Evolutionary conservation across 2,329 filamentous ascomycete species (phyloP).

Genomic region (Penicillium sp.): DNA sequence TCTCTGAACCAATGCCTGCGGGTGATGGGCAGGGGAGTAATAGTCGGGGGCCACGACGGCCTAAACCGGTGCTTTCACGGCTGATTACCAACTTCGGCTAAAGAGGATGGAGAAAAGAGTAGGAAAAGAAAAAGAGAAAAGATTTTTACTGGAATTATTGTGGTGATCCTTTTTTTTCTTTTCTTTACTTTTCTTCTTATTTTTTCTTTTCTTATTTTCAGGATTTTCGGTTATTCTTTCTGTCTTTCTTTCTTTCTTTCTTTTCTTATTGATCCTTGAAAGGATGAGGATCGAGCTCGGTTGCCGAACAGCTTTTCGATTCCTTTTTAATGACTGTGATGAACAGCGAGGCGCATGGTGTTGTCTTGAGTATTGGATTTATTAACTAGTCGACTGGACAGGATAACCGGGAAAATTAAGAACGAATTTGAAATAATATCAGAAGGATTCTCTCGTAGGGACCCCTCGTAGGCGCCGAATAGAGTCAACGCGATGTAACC

Average conservation of each 20-base stretch:
- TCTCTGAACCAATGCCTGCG: conserved; percentile 30
- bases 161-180: neutral
- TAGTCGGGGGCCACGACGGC: conserved; percentile 27
- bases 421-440: neutral
- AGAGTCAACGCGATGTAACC: conserved; percentile 8
- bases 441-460: neutral
- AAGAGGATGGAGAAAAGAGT: neutral
- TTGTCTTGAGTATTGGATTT: neutral
- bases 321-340: conserved; percentile 18
- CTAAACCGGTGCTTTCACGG: conserved; percentile 45
- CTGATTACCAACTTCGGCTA: conserved; percentile 44
- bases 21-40: conserved; percentile 11
- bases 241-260: neutral
- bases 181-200: neutral
- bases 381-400: neutral
- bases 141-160: conserved; percentile 13
- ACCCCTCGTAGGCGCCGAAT: neutral
- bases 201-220: neutral
- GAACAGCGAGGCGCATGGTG: conserved; percentile 14
- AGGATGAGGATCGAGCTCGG: neutral
- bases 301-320: neutral
- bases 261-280: conserved; percentile 5
- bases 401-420: neutral
- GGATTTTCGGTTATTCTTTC: too few species aligned
- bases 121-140: neutral